Base-by-base conservation (phyloP, 225 moss, liverwort and hornwort species). In the Takakia lepidozioides region DNA sequence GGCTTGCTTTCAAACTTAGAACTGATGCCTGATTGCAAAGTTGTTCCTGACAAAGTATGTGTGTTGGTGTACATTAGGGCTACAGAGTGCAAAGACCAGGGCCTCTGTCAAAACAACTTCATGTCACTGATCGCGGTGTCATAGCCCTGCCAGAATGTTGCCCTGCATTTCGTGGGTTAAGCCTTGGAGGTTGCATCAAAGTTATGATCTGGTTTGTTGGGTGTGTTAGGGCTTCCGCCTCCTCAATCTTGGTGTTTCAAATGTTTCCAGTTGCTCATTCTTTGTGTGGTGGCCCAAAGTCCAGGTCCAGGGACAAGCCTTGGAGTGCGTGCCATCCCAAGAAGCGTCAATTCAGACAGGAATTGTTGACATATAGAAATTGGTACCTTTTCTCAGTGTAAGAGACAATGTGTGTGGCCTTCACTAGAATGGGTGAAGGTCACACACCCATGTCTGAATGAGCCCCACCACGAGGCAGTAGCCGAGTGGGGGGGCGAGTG, bases 101-200 rank as follows among this genome's bases (percentile, higher is more conserved):
- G 43, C 69, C 69, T 26, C 49, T 69, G 21, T 60, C 59, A n/a
- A n/a, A n/a, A 24, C 73, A 74, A 42, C 38, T 49, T 29, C 39
- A 32, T 46, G 73, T 85, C 39, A 71, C 82, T 38, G 82, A 92
- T 66, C 53, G 61, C 41, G 92, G 92, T 49, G 72, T 92, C 46
- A 77, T 71, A 59, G 69, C 74, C 48, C 56, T 92, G 51, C 76
- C 82, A 27, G 92, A 92, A 53, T 87, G 92, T 32, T 92, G 92
- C 65, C 66, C 77, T 25, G 65, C 62, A 43, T 61, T 92, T 44
- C 74, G 85, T 39, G 85, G 85, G 42, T 72, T 92, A 24, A 85
- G 81, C 47, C 55, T 87, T 48, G 74, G 78, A 66, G 82, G 85
- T 51, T 92, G 92, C 58, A 28, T 38, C 15, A 83, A 68, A 42